phyloP scores from a whole-genome alignment of 2,329 filamentous ascomycete species.

The Ophiocordyceps camponoti-floridani region DNA sequence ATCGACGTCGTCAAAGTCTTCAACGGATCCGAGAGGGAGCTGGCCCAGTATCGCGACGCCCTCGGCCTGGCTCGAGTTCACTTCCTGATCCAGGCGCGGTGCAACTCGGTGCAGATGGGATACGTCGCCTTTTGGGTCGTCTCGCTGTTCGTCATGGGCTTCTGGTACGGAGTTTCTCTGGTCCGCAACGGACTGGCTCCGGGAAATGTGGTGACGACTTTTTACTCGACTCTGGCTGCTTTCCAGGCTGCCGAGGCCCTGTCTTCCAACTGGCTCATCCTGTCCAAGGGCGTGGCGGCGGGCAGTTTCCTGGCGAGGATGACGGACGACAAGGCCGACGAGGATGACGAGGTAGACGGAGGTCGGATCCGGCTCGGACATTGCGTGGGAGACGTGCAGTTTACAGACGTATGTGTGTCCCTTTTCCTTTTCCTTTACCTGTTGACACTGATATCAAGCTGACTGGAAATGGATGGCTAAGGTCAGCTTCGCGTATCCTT shows the following conservation, averaged over 20 bases:
- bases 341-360: background rate
- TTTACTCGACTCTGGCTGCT: constrained; percentile 64
- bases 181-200: constrained; percentile 42
- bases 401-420: constrained; percentile 39
- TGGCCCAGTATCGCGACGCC: constrained; percentile 41
- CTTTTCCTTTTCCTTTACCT: background rate
- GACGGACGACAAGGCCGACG: constrained; percentile 6
- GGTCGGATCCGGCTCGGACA: constrained; percentile 2
- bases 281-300: constrained; percentile 66
- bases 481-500: constrained; percentile 73
- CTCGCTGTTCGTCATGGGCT: constrained; percentile 69
- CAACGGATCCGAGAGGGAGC: constrained; percentile 56
- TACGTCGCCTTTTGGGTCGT: constrained; percentile 58
- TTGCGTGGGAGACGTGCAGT: constrained; percentile 50
- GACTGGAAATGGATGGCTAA: constrained; percentile 21
- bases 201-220: constrained; percentile 61
- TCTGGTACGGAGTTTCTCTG: constrained; percentile 68
- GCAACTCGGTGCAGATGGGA: constrained; percentile 54
- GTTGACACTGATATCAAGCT: background rate
- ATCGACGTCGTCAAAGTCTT: constrained; percentile 81
- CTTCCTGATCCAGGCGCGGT: constrained; percentile 50
- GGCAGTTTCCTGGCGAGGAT: constrained; percentile 41
- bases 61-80: constrained; percentile 39
- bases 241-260: constrained; percentile 59
- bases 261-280: constrained; percentile 56